These are phyloP conservation scores for Murraya koenigii DNA, from an alignment of 345 rosid species.

Conservation along the genomic window DNA sequence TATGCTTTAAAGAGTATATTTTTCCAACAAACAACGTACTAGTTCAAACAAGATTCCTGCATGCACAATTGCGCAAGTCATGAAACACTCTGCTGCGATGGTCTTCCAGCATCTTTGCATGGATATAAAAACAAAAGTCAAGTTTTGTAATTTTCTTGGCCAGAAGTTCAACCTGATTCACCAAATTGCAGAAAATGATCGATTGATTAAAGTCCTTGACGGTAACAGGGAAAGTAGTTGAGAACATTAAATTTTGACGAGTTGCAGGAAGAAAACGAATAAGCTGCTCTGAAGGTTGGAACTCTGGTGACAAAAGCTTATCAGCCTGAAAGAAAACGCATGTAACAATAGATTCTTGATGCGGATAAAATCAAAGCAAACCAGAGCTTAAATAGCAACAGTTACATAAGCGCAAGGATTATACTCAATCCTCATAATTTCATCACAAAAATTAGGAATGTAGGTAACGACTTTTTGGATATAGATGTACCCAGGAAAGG, in stretches of 20 bases:
- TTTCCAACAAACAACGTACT: too few species aligned
- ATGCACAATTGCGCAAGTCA: conserved; percentile 99
- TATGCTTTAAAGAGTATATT: too few species aligned
- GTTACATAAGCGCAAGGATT: background rate
- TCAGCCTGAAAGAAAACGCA: conserved; percentile 69
- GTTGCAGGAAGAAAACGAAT: conserved; percentile 75
- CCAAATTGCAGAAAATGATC: conserved; percentile 97
- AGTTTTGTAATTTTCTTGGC: conserved; percentile 99
- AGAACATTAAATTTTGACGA: conserved; percentile 96
- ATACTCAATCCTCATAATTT: background rate
- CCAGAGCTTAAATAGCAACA: background rate
- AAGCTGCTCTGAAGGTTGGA: conserved; percentile 96
- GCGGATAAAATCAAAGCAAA: background rate
- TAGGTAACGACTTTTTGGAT: background rate
- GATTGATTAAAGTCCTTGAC: conserved; percentile 98
- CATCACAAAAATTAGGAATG: background rate
- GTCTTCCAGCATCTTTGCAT: conserved; percentile 98
- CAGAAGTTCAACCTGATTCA: conserved; percentile 90
- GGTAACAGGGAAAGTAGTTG: conserved; percentile 97
- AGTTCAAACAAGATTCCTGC: conserved; percentile 99
- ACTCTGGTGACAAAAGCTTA: conserved; percentile 96
- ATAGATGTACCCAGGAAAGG: background rate
- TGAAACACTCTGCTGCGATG: conserved; percentile 99
- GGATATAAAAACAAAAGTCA: conserved; percentile 98
- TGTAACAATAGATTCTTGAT: conserved; percentile 35